These are phyloP conservation scores for Onygenales sp. DNA, from an alignment of 2,329 filamentous ascomycete genomes.

Conservation along the genomic window DNA sequence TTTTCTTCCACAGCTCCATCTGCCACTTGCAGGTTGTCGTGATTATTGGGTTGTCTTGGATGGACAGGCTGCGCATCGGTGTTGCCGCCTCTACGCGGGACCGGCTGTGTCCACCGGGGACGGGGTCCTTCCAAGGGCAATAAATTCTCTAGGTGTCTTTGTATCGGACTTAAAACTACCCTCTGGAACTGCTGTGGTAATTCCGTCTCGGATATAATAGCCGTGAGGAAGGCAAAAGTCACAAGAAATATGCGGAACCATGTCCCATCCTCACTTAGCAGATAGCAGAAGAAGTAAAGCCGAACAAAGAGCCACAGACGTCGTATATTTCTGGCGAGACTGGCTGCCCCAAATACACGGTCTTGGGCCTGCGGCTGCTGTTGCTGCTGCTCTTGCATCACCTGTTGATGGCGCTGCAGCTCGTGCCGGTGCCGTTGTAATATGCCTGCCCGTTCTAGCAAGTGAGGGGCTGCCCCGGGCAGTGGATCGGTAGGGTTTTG, in stretches of 20 bases:
- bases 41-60: not conserved
- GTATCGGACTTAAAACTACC: constrained; percentile 29
- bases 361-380: not conserved
- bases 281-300: constrained; percentile 49
- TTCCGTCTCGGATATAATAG: constrained; percentile 33
- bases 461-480: too few species aligned
- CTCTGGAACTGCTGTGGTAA: constrained; percentile 26
- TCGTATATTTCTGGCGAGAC: constrained; percentile 14
- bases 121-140: constrained; percentile 21
- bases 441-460: too few species aligned
- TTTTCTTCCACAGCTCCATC: not conserved
- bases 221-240: constrained; percentile 25
- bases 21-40: not conserved
- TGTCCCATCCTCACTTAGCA: constrained; percentile 43
- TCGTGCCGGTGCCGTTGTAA: too few species aligned
- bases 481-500: not conserved
- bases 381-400: not conserved
- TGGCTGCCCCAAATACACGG: not conserved
- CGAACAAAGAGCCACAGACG: constrained; percentile 51
- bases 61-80: not conserved
- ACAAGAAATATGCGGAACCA: constrained; percentile 36
- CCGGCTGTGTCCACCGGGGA: constrained; percentile 9
- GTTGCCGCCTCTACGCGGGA: not conserved
- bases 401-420: not conserved
- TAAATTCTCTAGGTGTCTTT: constrained; percentile 36